A percentile compares a stretch with the other conserved stretches of the same genome.
Conservation (phyloP, 2,329 filamentous ascomycete species). For the Colletotrichum acutatum region DNA sequence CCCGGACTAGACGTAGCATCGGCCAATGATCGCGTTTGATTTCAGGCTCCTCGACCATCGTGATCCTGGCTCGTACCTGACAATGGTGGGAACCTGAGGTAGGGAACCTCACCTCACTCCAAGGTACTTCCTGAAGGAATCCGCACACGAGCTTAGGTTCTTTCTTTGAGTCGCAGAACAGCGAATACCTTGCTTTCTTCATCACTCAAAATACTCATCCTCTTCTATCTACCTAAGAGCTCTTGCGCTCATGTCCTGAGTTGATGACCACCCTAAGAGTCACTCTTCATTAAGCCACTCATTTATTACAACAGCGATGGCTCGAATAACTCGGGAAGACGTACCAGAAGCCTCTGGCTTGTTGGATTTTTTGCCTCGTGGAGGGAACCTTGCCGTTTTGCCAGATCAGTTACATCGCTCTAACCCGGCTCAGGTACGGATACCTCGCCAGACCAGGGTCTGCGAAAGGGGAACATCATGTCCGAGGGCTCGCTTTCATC, state of each 20-base stretch:
- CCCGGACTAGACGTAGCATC: background rate
- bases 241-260: background rate
- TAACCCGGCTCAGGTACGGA: background rate
- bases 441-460: background rate
- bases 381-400: background rate
- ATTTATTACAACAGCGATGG: too few relatives aligned
- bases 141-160: background rate
- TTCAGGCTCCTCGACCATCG: background rate
- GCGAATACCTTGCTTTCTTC: background rate
- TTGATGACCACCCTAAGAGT: too few relatives aligned
- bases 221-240: background rate
- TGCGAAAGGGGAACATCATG: background rate
- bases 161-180: background rate
- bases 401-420: background rate
- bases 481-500: background rate
- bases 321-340: too few relatives aligned
- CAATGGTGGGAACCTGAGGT: background rate
- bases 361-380: background rate
- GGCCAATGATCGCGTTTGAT: background rate
- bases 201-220: background rate
- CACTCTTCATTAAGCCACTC: too few relatives aligned
- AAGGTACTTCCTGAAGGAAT: too few relatives aligned
- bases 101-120: too few relatives aligned
- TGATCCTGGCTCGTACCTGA: background rate
- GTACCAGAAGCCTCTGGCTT: background rate